Base-by-base conservation (phyloP, 306 rosid genomes). In the Quercus cerris region DNA sequence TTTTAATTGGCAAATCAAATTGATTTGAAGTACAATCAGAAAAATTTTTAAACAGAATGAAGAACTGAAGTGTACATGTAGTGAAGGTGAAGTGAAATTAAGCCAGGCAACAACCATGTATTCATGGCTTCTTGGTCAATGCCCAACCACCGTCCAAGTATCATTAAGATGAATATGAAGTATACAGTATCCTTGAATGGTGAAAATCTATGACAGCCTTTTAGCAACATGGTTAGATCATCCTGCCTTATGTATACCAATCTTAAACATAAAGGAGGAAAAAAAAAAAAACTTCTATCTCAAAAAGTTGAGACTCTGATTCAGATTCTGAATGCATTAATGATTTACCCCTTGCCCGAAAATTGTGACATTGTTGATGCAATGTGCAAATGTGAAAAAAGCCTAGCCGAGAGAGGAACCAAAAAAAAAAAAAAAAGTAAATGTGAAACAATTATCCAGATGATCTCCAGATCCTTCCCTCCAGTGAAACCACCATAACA, bases 381-480 rank as follows among this genome's bases (percentile, higher is more conserved):
- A 80, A 78, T 82, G 75, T 80, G 84, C 87, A 75, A 82, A 78
- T 84, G 75, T 55, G 81, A 75, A 83, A 80, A 80, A 79, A 84
- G 17, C 70, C 84, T 49, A 77, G 62, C 84, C 72, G 28, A 35
- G 71, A 67, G 72, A 67, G 17, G 46, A 17, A 11, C 14, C 14
- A 64, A 64, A 64, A 13, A 77, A 82, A 80, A 80, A 70, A 6
- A 2, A 25, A 72, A 72, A 13, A 27, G 25, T 17, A 56, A 78
- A 77, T 56, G 76, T 66, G 72, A 38, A 76, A n/a, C 63, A 57
- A 78, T 56, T 77, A 87, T 85, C 93, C 89, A 12, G 89, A 87
- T 77, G 93, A 89, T 85, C 81, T 87, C 91, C 93, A 89, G 80
- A 89, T 85, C 82, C 91, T 89, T 72, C 93, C 93, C 81, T 89